Percentiles rank a stretch among this genome's conserved stretches.
These are phyloP conservation scores for Acanthamoeba lenticulata DNA, from an alignment of 208 protist genomes.

Conservation along the genomic window DNA sequence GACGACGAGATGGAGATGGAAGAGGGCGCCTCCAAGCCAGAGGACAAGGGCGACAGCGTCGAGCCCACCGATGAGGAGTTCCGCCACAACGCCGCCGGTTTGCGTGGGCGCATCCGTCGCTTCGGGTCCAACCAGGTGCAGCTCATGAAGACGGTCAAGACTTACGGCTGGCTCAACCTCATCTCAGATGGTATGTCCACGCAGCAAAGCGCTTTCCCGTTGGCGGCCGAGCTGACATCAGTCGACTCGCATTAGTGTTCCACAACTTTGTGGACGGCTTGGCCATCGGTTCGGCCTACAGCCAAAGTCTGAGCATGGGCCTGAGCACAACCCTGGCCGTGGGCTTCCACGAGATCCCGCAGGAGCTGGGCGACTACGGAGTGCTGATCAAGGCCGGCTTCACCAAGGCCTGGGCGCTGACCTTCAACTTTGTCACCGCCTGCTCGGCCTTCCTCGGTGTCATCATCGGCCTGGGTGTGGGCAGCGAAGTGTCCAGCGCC, in stretches of 20 bases:
- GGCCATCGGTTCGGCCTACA: constrained; percentile 34
- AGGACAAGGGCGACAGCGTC: background rate
- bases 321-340: constrained; percentile 41
- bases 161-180: constrained; percentile 58
- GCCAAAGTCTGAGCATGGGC: background rate
- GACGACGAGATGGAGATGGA: background rate
- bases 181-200: background rate
- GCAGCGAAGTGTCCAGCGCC: background rate
- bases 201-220: too few relatives aligned
- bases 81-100: background rate
- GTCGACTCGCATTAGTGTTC: too few relatives aligned
- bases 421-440: constrained; percentile 43
- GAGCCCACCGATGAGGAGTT: background rate
- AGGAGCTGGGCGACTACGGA: constrained; percentile 69
- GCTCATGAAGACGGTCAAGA: constrained; percentile 1
- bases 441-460: background rate
- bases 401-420: background rate
- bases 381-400: constrained; percentile 57
- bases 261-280: constrained; percentile 70
- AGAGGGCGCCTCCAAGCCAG: background rate
- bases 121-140: background rate
- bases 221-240: too few relatives aligned
- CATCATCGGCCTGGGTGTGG: constrained; percentile 27
- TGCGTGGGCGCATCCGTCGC: background rate
- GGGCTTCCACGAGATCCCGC: constrained; percentile 70